phyloP scores from a whole-genome alignment of 805 yeast genomes.

The Myxozyma mucilagina region DNA sequence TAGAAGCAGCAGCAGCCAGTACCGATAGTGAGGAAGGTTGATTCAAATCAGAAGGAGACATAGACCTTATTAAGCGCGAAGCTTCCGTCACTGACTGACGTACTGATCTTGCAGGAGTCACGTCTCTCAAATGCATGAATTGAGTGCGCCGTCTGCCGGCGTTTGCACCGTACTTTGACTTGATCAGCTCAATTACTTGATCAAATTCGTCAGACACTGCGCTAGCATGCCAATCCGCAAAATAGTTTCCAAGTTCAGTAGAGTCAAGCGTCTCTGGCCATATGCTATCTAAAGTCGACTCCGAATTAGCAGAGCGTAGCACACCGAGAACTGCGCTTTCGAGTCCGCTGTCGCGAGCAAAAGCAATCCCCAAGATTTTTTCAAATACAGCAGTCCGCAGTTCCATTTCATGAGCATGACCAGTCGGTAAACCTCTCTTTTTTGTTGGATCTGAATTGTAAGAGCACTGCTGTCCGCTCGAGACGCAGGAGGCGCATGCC shows the following conservation, averaged over 20 bases:
- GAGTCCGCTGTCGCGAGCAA: constrained; percentile 1
- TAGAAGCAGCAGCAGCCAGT: constrained; percentile 14
- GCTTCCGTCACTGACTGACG: neutral
- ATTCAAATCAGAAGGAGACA: neutral
- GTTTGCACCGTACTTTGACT: constrained; percentile 2
- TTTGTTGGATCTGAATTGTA: constrained; percentile 11
- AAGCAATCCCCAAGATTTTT: constrained; percentile 5
- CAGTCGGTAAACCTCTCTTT: constrained; percentile 23
- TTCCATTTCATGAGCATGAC: constrained; percentile 28
- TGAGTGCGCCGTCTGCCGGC: constrained; percentile 18
- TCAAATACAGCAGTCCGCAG: constrained; percentile 16
- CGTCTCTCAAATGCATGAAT: neutral
- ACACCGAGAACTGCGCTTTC: constrained; percentile 7
- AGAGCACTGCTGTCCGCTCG: constrained; percentile 10
- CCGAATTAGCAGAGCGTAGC: neutral
- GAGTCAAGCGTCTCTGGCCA: constrained; percentile 8
- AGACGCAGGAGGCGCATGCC: constrained; percentile 12
- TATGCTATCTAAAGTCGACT: neutral
- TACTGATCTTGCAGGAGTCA: neutral
- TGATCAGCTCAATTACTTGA: constrained; percentile 8
- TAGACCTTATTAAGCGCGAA: neutral
- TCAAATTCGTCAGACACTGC: constrained; percentile 4
- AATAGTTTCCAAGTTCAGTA: neutral
- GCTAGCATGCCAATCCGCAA: constrained; percentile 9
- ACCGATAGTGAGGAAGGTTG: constrained; percentile 1